phyloP scores from a whole-genome alignment of 23 red algal species.

The Agarophyton chilense region DNA sequence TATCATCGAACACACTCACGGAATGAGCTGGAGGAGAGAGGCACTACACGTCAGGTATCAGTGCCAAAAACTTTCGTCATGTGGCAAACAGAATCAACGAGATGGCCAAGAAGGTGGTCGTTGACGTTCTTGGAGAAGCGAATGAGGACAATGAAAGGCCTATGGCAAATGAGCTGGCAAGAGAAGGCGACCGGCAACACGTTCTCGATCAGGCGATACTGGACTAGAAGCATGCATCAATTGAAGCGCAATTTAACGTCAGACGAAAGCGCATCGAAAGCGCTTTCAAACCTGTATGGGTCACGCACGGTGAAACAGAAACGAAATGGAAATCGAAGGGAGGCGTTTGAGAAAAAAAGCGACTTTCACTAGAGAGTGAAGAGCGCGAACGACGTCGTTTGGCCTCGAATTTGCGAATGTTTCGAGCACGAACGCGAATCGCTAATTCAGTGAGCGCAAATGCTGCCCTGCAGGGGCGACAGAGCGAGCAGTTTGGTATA shows the following conservation, averaged over 20 bases:
- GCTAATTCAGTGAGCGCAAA: background rate
- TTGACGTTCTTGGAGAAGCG: background rate
- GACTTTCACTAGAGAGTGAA: background rate
- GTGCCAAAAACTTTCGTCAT: background rate
- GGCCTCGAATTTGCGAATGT: background rate
- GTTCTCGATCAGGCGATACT: no score
- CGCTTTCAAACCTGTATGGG: no score
- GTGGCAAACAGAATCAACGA: background rate
- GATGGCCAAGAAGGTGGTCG: background rate
- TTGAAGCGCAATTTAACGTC: no score
- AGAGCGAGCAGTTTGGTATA: background rate
- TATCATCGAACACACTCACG: background rate
- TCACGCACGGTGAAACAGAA: no score
- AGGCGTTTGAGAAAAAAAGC: no score
- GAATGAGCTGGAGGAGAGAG: background rate
- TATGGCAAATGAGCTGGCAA: no score
- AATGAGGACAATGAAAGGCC: no score
- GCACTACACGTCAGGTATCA: constrained; percentile 3
- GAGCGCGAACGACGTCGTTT: background rate
- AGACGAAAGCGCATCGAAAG: no score
- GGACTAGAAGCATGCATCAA: no score
- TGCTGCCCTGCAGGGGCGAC: background rate
- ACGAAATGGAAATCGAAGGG: no score
- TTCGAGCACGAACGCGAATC: background rate
- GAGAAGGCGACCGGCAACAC: no score